Evolutionary conservation across 805 yeast species (phyloP).

Genomic region (Teunomyces aglyptinius): DNA sequence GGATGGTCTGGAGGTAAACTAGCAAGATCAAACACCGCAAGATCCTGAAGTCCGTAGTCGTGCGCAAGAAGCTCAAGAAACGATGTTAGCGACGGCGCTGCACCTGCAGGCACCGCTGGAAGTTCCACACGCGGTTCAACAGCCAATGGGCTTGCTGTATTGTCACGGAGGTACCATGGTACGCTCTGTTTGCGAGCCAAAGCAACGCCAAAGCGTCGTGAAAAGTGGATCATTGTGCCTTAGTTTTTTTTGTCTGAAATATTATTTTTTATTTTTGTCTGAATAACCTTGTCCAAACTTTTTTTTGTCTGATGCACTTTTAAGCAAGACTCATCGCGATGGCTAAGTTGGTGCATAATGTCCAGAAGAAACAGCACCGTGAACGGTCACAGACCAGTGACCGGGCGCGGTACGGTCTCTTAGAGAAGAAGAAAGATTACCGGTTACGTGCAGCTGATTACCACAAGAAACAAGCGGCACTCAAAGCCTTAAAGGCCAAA

Average conservation of each 20-base stretch:
- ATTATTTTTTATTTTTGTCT: background rate
- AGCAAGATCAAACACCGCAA: constrained; percentile 64
- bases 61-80: constrained; percentile 48
- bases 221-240: background rate
- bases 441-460: constrained; percentile 52
- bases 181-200: constrained; percentile 5
- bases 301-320: background rate
- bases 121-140: constrained; percentile 24
- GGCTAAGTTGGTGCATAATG: constrained; percentile 82
- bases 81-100: constrained; percentile 53
- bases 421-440: constrained; percentile 77
- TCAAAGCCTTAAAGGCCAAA: constrained; percentile 71
- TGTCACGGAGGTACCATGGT: constrained; percentile 66
- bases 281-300: background rate
- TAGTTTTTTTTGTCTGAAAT: background rate
- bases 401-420: constrained; percentile 73
- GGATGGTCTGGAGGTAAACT: constrained; percentile 30
- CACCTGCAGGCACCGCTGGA: constrained; percentile 57
- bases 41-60: constrained; percentile 64
- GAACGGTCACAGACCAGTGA: constrained; percentile 86
- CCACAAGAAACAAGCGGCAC: constrained; percentile 57
- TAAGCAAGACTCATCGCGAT: constrained; percentile 29
- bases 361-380: constrained; percentile 93
- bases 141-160: constrained; percentile 30
- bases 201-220: background rate